Evolutionary conservation across 2,329 filamentous ascomycete species (phyloP).

Genomic region (Albifimbria verrucaria): DNA sequence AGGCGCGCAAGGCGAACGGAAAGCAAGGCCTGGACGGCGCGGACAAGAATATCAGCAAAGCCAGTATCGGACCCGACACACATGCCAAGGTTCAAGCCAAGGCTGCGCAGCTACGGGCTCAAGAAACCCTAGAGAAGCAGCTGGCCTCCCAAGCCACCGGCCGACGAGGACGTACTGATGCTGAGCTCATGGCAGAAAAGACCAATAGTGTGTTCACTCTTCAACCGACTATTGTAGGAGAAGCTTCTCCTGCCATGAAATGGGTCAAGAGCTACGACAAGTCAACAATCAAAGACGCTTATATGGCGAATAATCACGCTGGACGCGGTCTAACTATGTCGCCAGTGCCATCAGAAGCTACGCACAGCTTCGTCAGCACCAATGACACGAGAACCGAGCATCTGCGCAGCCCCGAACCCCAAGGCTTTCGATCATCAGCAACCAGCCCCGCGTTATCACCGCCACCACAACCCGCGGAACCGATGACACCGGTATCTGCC

Average conservation of each 20-base stretch:
- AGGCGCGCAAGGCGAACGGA: conserved; percentile 67
- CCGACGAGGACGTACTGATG: conserved; percentile 55
- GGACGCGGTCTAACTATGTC: conserved; percentile 58
- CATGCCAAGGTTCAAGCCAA: conserved; percentile 92
- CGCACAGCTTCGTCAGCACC: conserved; percentile 10
- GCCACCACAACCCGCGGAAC: not conserved
- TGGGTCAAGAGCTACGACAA: conserved; percentile 97
- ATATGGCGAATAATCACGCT: conserved; percentile 69
- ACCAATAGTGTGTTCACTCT: conserved; percentile 88
- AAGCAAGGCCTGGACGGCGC: conserved; percentile 54
- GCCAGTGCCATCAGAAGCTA: conserved; percentile 28
- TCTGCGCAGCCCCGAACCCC: not conserved
- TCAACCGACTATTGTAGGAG: conserved; percentile 77
- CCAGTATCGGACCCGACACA: conserved; percentile 83
- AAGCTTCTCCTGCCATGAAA: conserved; percentile 91
- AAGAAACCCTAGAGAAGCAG: conserved; percentile 57
- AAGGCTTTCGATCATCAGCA: not conserved
- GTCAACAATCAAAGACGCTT: conserved; percentile 79
- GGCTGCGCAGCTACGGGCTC: conserved; percentile 75
- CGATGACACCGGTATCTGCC: not conserved
- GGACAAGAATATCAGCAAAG: conserved; percentile 62
- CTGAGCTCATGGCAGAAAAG: conserved; percentile 60
- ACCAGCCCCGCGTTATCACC: not conserved
- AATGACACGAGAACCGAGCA: conserved; percentile 11
- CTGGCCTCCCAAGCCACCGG: conserved; percentile 34